Base-by-base conservation (phyloP, 192 early-diverging fungal genomes). In the Coemansia sp. region DNA sequence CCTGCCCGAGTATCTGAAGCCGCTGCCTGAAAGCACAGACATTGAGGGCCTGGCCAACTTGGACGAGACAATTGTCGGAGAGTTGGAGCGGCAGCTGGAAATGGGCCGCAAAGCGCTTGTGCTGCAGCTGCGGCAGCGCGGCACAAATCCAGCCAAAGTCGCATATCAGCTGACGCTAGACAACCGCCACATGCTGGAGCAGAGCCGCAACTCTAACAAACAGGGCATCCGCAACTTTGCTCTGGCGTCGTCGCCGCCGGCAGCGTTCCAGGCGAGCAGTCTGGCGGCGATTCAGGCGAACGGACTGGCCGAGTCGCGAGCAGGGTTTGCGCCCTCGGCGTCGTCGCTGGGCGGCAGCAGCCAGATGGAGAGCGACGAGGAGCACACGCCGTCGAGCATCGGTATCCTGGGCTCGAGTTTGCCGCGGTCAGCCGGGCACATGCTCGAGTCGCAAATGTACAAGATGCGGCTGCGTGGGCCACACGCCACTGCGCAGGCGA, bases 91-190 rank as follows among this genome's bases (percentile, higher is more conserved):
- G 15, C 79, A 84, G 72, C 63, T 81, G 17, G 68, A 76, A 21
- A 74, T 75, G 62, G 64, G 79, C 52, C 71, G 65, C 52, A 78
- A 87, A 37, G 87, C 87, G 14, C 88, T 99, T 37, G 66, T 88
- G 22, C 68, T 82, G 47, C 93, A 93, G 59, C 73, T 98, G 60
- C 81, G 88, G 19, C 90, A 94, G 70, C 71, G 81, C 6, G 92
- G 89, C 55, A 96, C 95, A 70, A 97, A 96, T 73, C 94, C 93
- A 22, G 88, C 96, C 57, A 96, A 96, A 65, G 97, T 98, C 5
- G 94, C 97, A 5, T 98, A 97, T 73, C 94, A 96, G 68, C 82
- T 98, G 60, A 89, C 94, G n/a, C 84, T 94, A 2, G 97, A 97
- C 74, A 81, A 81, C 64, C 65, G 88, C 87, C 72, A 84, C 49